A percentile compares a stretch with the other conserved stretches of the same genome.
Evolutionary conservation across 805 yeast genomes (phyloP).

Genomic region (Candida awuae): DNA sequence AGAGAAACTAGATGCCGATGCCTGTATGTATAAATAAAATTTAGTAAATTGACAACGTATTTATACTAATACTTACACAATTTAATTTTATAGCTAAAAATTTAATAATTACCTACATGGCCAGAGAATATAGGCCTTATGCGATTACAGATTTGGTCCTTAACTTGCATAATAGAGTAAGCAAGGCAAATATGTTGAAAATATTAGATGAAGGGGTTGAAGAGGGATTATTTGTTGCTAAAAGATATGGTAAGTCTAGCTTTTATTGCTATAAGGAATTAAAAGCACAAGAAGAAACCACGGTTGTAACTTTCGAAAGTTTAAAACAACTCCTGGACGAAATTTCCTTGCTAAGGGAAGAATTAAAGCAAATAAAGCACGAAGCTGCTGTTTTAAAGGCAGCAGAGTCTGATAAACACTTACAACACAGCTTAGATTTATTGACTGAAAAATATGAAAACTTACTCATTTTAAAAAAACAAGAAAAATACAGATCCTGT

Average conservation of each 20-base stretch:
- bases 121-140: constrained; percentile 40
- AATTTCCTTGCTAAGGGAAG: no score
- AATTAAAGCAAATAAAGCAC: not conserved
- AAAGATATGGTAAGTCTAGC: constrained; percentile 36
- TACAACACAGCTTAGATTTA: no score
- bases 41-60: not conserved
- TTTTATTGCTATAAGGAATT: constrained; percentile 33
- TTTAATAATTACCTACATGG: constrained; percentile 28
- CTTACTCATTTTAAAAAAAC: no score
- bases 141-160: constrained; percentile 38
- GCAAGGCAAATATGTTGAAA: constrained; percentile 29
- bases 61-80: constrained; percentile 1
- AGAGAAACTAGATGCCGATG: constrained; percentile 9
- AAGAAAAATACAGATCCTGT: no score
- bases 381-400: no score
- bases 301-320: constrained; percentile 4
- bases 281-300: not conserved
- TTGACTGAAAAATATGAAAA: no score
- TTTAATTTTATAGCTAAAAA: constrained; percentile 2
- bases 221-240: constrained; percentile 30
- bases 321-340: constrained; percentile 1
- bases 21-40: constrained; percentile 12
- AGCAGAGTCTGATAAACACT: no score
- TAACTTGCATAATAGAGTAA: constrained; percentile 35
- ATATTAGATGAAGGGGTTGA: constrained; percentile 31